Base-by-base conservation (phyloP, 495 filamentous ascomycete genomes). In the Trichoderma virens region DNA sequence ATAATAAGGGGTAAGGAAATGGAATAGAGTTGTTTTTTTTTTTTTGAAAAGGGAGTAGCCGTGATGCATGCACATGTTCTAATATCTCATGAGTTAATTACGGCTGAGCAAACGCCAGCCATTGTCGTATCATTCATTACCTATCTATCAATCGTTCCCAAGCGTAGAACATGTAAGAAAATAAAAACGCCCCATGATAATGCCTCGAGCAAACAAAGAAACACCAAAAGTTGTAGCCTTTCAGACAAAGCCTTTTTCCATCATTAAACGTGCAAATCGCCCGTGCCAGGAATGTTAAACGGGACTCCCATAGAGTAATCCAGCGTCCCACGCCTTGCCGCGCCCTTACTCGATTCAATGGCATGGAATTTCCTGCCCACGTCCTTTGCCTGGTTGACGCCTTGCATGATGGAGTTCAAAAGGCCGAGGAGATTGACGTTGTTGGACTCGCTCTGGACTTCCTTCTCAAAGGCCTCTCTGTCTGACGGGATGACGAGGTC, bases 381-480 rank as follows among this genome's bases (percentile, higher is more conserved):
- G 47, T 89, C 86, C 39, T 86, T 79, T 27, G 88, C 83, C 51
- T 86, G 82, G 68, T 83, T 84, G 27, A 90, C 76, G 64, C 84
- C 88, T 62, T 85, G 76, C 30, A 89, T 83, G 32, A 96, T 76
- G 56, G 81, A 78, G 39, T 89, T 84, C 3, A 96, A 80, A 3
- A 97, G 72, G 8, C 83, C 80, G 60, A 93, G 81, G 0, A 96
- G 79, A 47, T 85, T 78, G 41, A 96, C 91, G 66, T 96, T 91
- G 66, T 90, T 90, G 63, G 83, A 80, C 74, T 94, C 88, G 4
- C 86, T 81, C 32, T 84, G 69, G 16, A 85, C 79, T 70, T 89
- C 87, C 59, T 75, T 74, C 56, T 83, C 72, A 56, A 86, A 86
- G 0, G 79, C 78, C 32, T 75, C 67, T 7, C 73, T 74, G 62